Evolutionary conservation across 2,329 filamentous ascomycete genomes (phyloP).

Genomic region (Pezizomycotina sp.): DNA sequence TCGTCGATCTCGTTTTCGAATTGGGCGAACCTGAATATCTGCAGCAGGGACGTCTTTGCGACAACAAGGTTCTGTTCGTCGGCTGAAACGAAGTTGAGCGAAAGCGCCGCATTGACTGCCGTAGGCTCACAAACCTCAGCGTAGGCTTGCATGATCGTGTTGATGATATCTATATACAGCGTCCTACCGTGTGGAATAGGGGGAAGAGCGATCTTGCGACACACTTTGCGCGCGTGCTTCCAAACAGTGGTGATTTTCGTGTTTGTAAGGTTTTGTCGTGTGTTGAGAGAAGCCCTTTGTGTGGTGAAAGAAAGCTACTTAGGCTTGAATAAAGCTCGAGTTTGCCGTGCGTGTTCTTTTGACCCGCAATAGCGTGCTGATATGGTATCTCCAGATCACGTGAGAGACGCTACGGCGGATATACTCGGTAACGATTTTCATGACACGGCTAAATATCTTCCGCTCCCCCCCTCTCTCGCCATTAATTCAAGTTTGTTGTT

Average conservation of each 20-base stretch:
- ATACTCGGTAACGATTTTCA: no score
- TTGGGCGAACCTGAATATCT: constrained; percentile 63
- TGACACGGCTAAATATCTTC: no score
- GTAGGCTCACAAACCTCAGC: constrained; percentile 88
- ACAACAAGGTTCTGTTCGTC: constrained; percentile 72
- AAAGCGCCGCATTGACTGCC: constrained; percentile 77
- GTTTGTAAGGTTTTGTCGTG: constrained; percentile 4
- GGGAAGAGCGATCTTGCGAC: no score
- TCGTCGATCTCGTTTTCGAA: constrained; percentile 23
- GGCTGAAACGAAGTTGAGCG: constrained; percentile 58
- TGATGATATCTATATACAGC: not conserved
- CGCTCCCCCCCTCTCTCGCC: no score
- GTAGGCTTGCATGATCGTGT: constrained; percentile 37
- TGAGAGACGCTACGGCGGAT: no score
- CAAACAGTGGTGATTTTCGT: constrained; percentile 6
- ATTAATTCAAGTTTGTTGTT: no score
- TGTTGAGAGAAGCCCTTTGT: constrained; percentile 1
- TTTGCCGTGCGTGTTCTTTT: no score
- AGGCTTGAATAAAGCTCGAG: no score
- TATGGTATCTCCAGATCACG: no score
- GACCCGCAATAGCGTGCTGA: no score
- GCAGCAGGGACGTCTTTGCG: constrained; percentile 80
- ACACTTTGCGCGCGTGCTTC: constrained; percentile 1
- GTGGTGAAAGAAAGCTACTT: no score
- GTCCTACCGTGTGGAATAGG: not conserved